phyloP scores from a whole-genome alignment of 352 stramenopile species.

The Phytophthora uliginosa region DNA sequence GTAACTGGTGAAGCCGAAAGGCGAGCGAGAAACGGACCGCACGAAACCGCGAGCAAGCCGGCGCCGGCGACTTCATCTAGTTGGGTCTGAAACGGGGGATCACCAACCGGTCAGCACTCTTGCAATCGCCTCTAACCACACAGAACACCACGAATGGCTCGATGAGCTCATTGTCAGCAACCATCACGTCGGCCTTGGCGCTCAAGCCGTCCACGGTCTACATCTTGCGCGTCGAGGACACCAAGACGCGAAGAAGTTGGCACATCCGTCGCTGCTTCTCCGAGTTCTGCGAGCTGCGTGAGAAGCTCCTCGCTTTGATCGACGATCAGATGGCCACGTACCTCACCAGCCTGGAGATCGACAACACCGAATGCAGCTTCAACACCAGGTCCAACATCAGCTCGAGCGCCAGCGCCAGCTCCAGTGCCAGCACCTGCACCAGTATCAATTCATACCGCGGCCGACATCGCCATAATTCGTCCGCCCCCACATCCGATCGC shows the following conservation, averaged over 20 bases:
- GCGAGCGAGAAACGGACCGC: slow-evolving; percentile 6
- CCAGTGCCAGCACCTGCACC: slow-evolving; percentile 22
- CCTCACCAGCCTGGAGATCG: slow-evolving; percentile 29
- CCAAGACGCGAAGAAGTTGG: slow-evolving; percentile 53
- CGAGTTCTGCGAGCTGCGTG: slow-evolving; percentile 80
- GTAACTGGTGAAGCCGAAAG: slow-evolving; percentile 32
- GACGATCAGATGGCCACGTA: slow-evolving; percentile 51
- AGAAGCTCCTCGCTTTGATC: slow-evolving; percentile 72
- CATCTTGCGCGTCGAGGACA: slow-evolving; percentile 71
- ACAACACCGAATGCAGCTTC: slow-evolving; percentile 31
- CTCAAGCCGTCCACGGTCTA: slow-evolving; percentile 85
- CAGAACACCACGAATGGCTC: slow-evolving; percentile 47
- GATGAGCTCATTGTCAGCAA: slow-evolving; percentile 60
- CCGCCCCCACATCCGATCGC: slow-evolving; percentile 35
- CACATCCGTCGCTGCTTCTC: slow-evolving; percentile 79
- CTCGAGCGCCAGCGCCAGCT: slow-evolving; percentile 17
- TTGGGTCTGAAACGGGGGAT: not conserved
- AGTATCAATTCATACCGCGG: slow-evolving; percentile 33
- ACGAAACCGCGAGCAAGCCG: slow-evolving; percentile 25
- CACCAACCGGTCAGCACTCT: slow-evolving; percentile 22
- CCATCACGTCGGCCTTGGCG: slow-evolving; percentile 73
- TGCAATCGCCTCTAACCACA: slow-evolving; percentile 17
- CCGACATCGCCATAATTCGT: slow-evolving; percentile 18
- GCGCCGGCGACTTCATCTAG: not conserved
- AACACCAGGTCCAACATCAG: slow-evolving; percentile 11